Percentiles rank a stretch among this genome's conserved stretches.
phyloP scores from a whole-genome alignment of 805 yeast species.

The Ogataea trehaloabstinens region DNA sequence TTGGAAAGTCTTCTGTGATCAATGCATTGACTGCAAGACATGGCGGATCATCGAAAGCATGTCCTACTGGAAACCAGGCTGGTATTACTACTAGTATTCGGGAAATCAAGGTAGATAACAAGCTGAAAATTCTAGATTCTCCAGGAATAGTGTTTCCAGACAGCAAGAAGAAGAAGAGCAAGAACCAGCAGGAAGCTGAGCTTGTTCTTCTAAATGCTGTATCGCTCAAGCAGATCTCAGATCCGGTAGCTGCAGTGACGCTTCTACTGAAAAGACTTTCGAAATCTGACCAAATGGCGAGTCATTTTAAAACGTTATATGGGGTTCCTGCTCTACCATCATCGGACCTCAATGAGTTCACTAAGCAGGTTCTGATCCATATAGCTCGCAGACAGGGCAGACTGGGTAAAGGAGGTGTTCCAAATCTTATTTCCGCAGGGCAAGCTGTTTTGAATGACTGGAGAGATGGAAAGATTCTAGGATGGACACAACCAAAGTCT shows the following conservation, averaged over 20 bases:
- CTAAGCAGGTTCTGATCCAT: slow-evolving; percentile 85
- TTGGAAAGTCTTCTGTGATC: slow-evolving; percentile 92
- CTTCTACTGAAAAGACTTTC: slow-evolving; percentile 73
- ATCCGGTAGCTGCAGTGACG: slow-evolving; percentile 80
- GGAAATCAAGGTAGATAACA: slow-evolving; percentile 89
- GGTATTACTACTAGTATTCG: slow-evolving; percentile 93
- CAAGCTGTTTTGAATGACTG: slow-evolving; percentile 82
- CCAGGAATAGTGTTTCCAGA: slow-evolving; percentile 97
- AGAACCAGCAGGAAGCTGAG: slow-evolving; percentile 77
- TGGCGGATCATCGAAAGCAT: slow-evolving; percentile 66
- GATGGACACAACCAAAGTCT: slow-evolving; percentile 77
- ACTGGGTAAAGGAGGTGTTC: slow-evolving; percentile 88
- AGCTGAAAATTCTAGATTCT: slow-evolving; percentile 84
- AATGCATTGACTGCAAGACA: slow-evolving; percentile 84
- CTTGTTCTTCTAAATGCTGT: slow-evolving; percentile 83
- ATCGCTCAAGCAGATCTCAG: slow-evolving; percentile 80
- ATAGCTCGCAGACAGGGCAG: slow-evolving; percentile 92
- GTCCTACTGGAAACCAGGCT: slow-evolving; percentile 97
- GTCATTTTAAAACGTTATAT: slow-evolving; percentile 69
- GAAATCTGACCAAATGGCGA: slow-evolving; percentile 73
- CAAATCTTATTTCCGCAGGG: slow-evolving; percentile 86
- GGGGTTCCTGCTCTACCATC: slow-evolving; percentile 79
- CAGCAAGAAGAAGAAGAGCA: slow-evolving; percentile 41
- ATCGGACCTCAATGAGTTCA: slow-evolving; percentile 67
- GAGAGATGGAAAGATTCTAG: slow-evolving; percentile 93